Base-by-base conservation (phyloP, 2,329 filamentous ascomycete species). In the Helotiales sp. region DNA sequence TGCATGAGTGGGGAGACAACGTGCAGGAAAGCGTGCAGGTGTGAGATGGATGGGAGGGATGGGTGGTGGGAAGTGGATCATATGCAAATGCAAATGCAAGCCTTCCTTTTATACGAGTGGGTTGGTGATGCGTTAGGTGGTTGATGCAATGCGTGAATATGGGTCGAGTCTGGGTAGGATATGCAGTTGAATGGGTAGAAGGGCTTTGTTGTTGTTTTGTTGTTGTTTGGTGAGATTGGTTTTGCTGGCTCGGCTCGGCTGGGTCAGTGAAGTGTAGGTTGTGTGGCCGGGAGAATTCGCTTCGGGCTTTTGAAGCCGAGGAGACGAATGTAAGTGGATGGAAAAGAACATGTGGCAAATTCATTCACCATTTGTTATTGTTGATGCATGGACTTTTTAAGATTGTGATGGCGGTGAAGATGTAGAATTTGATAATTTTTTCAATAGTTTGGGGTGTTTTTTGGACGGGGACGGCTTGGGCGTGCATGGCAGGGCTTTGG, bases 391-490 rank as follows among this genome's bases (percentile, higher is more conserved):
- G 40, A 43, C n/a, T 49, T 64, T 65, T 72, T 72, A 71, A 73
- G 61, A 73, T 73, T 73, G 64, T 61, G 70, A 65, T 65, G 50
- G 71, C 71, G 71, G 71, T 73, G 71, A 69, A 54, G 22, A 67
- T 55, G 52, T 54, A 32, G 15, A 5, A 32, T 52, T 3, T 28
- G 32, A 15, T 43, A 40, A 26, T 58, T 30, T 11, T 47, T 58
- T 50, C 50, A 24, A n/a, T 58, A 40, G 30, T 58, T 30, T 43
- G 37, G 37, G 30, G 45, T 34, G 17, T 15, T 50, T 49, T 24
- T 13, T 58, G 17, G n/a, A 10, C 30, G n/a, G 17, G 52, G 52
- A 13, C 20, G 24, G 32, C n/a, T n/a, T n/a, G 30, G 34, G 30
- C 54, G 24, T 54, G 49, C 24, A 54, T 54, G 26, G 32, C 13